phyloP scores from a whole-genome alignment of 2,329 filamentous ascomycete genomes.

The Lasiodiplodia theobromae region DNA sequence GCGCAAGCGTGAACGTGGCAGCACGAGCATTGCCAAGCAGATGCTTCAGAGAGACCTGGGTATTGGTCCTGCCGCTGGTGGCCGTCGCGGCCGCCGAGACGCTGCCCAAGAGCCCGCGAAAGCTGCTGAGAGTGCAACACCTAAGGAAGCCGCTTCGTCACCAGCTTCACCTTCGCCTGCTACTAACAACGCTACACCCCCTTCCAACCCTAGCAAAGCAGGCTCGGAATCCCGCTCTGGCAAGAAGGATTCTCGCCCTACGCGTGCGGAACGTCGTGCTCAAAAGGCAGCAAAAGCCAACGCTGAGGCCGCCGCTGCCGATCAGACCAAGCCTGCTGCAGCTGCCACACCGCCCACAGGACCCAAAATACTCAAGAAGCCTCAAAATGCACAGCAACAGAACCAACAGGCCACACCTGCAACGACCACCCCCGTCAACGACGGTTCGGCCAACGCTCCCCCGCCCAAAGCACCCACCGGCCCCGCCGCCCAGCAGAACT shows the following conservation, averaged over 20 bases:
- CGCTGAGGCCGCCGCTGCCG: constrained; percentile 34
- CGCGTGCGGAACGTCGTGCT: constrained; percentile 47
- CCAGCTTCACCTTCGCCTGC: constrained; percentile 29
- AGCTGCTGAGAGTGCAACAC: constrained; percentile 38
- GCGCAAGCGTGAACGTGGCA: constrained; percentile 62
- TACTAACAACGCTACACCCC: constrained; percentile 24
- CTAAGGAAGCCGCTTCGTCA: constrained; percentile 36
- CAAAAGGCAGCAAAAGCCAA: constrained; percentile 48
- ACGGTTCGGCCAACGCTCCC: constrained; percentile 2
- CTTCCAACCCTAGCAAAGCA: constrained; percentile 9
- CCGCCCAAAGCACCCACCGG: constrained; percentile 29
- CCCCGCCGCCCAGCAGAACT: constrained; percentile 29
- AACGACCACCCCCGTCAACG: neutral
- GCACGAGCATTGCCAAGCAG: constrained; percentile 60
- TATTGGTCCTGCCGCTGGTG: constrained; percentile 55
- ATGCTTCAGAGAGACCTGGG: constrained; percentile 70
- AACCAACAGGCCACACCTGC: constrained; percentile 32
- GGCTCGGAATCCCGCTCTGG: constrained; percentile 33
- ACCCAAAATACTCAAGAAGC: constrained; percentile 31
- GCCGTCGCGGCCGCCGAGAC: constrained; percentile 45
- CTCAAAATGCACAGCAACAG: constrained; percentile 32
- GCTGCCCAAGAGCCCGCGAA: constrained; percentile 31
- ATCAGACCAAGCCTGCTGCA: constrained; percentile 46
- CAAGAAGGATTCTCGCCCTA: constrained; percentile 47
- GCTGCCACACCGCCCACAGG: constrained; percentile 31